A percentile compares a stretch with the other conserved stretches of the same genome.
phyloP scores from a whole-genome alignment of 2,329 filamentous ascomycete species.

The Pseudogymnoascus sp. region DNA sequence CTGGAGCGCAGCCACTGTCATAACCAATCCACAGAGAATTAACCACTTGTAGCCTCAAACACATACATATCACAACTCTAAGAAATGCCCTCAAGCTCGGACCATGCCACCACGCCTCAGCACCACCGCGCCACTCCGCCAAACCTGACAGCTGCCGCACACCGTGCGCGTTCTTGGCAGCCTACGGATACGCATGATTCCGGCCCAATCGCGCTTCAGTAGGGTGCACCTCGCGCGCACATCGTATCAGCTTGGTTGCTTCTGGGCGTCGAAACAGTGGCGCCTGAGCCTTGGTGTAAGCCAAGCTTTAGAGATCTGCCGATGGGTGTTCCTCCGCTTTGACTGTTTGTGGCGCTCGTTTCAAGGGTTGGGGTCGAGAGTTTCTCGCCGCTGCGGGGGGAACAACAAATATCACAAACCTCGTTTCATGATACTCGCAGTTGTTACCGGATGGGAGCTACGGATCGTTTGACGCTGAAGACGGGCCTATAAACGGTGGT shows the following conservation, averaged over 20 bases:
- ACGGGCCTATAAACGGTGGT: neutral
- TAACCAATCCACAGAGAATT: neutral
- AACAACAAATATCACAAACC: neutral
- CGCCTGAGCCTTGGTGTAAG: no score
- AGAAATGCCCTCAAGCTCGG: neutral
- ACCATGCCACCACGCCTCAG: neutral
- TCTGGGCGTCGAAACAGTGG: no score
- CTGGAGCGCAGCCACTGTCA: neutral
- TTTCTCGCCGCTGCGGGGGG: neutral
- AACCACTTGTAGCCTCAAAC: neutral
- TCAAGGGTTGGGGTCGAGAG: neutral
- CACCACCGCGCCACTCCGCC: neutral
- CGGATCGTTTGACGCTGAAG: neutral
- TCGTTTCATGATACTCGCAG: neutral
- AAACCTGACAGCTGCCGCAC: neutral
- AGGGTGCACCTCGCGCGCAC: no score
- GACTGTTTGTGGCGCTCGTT: no score
- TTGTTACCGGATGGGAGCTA: neutral
- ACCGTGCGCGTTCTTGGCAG: neutral
- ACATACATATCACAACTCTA: neutral
- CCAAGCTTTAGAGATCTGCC: no score
- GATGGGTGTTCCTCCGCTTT: no score
- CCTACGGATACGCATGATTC: no score
- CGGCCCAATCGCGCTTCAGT: no score
- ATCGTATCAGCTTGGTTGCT: no score